These are phyloP conservation scores for Scorias spongiosa DNA, from an alignment of 2,329 filamentous ascomycete genomes.

Conservation along the genomic window DNA sequence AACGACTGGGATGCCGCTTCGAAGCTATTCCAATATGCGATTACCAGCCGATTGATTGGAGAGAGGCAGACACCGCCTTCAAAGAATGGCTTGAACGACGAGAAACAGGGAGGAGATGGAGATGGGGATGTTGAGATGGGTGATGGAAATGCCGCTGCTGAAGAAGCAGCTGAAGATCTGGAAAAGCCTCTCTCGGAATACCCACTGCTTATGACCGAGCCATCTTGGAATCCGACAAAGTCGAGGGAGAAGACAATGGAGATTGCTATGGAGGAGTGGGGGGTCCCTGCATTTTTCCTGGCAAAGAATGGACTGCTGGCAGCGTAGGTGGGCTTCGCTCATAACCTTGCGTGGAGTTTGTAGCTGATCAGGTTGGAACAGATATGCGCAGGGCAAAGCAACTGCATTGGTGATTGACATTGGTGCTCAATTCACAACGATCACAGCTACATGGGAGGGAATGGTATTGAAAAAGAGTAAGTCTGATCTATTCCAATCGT, in stretches of 20 bases:
- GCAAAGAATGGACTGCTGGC: slow-evolving; percentile 78
- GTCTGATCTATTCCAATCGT: background rate
- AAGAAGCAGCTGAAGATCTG: slow-evolving; percentile 33
- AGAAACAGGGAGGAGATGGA: slow-evolving; percentile 33
- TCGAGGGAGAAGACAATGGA: slow-evolving; percentile 88
- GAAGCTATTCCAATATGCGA: slow-evolving; percentile 82
- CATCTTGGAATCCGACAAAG: slow-evolving; percentile 80
- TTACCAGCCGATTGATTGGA: slow-evolving; percentile 76
- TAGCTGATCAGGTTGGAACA: slow-evolving; percentile 10
- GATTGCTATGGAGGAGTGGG: slow-evolving; percentile 95
- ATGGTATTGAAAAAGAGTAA: slow-evolving; percentile 69
- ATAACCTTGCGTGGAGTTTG: background rate
- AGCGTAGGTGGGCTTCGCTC: slow-evolving; percentile 35
- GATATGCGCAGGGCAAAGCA: slow-evolving; percentile 81
- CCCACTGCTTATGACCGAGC: slow-evolving; percentile 84
- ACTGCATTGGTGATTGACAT: slow-evolving; percentile 87
- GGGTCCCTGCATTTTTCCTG: slow-evolving; percentile 85
- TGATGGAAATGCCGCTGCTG: slow-evolving; percentile 45
- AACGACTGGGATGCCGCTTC: slow-evolving; percentile 92
- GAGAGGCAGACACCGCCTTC: slow-evolving; percentile 52
- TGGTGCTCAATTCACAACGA: slow-evolving; percentile 73
- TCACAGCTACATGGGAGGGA: slow-evolving; percentile 86
- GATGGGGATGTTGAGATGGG: slow-evolving; percentile 35
- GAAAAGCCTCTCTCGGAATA: slow-evolving; percentile 77
- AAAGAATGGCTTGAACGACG: slow-evolving; percentile 67